Evolutionary conservation across 73 alveolate genomes (phyloP).

Genomic region (Effrenium voratum): DNA sequence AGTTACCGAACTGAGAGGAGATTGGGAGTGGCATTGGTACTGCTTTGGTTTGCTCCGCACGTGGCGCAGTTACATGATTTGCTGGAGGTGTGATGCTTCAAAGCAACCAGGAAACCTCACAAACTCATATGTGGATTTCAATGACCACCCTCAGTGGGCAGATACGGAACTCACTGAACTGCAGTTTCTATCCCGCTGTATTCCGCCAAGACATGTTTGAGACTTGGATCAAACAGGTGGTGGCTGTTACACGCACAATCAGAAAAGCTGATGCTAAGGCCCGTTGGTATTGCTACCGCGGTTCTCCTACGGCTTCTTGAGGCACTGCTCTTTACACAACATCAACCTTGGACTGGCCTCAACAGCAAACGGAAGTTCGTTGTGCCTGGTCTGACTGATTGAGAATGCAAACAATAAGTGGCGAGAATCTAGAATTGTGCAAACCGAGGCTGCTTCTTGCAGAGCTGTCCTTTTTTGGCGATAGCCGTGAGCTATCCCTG

Average conservation of each 20-base stretch:
- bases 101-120: not conserved
- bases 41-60: not conserved
- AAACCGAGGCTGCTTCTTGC: not conserved
- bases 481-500: not conserved
- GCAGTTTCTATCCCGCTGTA: not conserved
- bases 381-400: not conserved
- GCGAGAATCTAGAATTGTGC: not conserved
- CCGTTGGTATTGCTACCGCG: not conserved
- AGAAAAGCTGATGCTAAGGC: not conserved
- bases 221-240: not conserved
- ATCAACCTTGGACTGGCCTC: not conserved
- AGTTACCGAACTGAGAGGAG: not conserved
- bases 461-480: not conserved
- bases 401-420: not conserved
- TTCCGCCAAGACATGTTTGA: not conserved
- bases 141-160: not conserved
- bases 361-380: not conserved
- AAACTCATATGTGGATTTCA: not conserved
- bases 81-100: not conserved
- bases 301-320: not conserved
- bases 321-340: conserved; percentile 1
- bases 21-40: not conserved
- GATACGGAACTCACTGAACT: not conserved
- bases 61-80: not conserved
- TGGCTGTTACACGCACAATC: no score